phyloP scores from a whole-genome alignment of 2,329 filamentous ascomycete species.

The Aspergillus hiratsukae region DNA sequence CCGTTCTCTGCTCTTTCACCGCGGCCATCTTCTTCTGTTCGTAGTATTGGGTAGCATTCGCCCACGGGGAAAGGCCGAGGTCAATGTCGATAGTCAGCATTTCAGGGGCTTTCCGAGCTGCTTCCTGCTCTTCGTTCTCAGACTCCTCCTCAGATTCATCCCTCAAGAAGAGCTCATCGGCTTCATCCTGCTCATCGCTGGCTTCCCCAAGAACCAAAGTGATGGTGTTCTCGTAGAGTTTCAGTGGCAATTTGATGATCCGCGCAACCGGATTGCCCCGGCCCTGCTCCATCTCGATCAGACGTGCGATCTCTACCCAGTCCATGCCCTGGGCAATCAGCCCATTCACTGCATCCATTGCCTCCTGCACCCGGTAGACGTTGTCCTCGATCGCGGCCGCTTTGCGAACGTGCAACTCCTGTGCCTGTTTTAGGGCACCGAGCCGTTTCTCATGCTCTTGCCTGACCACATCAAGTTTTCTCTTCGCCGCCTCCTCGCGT shows the following conservation, averaged over 20 bases:
- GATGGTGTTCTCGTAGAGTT: slow-evolving; percentile 82
- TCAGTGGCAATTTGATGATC: slow-evolving; percentile 80
- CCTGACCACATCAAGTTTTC: slow-evolving; percentile 78
- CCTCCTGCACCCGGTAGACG: slow-evolving; percentile 84
- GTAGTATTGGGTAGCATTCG: slow-evolving; percentile 88
- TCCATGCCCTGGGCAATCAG: slow-evolving; percentile 95
- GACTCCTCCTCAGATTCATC: slow-evolving; percentile 52
- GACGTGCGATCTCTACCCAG: slow-evolving; percentile 83
- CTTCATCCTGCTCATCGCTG: slow-evolving; percentile 58
- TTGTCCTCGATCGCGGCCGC: slow-evolving; percentile 89
- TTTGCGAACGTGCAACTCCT: slow-evolving; percentile 79
- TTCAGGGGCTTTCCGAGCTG: slow-evolving; percentile 26
- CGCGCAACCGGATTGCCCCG: slow-evolving; percentile 78
- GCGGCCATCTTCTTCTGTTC: slow-evolving; percentile 80
- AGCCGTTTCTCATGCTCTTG: slow-evolving; percentile 81
- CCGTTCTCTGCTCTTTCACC: slow-evolving; percentile 81
- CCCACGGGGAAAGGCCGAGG: slow-evolving; percentile 74
- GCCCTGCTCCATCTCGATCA: slow-evolving; percentile 83
- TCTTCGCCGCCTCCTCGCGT: slow-evolving; percentile 72
- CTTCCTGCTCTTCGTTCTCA: slow-evolving; percentile 24
- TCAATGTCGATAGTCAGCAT: slow-evolving; percentile 76
- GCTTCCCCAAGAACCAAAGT: slow-evolving; percentile 74
- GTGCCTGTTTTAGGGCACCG: slow-evolving; percentile 74
- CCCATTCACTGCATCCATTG: slow-evolving; percentile 85
- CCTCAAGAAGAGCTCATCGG: slow-evolving; percentile 60